Conservation (phyloP, 495 filamentous ascomycete species). For the Hypoxylon subgilvum region DNA sequence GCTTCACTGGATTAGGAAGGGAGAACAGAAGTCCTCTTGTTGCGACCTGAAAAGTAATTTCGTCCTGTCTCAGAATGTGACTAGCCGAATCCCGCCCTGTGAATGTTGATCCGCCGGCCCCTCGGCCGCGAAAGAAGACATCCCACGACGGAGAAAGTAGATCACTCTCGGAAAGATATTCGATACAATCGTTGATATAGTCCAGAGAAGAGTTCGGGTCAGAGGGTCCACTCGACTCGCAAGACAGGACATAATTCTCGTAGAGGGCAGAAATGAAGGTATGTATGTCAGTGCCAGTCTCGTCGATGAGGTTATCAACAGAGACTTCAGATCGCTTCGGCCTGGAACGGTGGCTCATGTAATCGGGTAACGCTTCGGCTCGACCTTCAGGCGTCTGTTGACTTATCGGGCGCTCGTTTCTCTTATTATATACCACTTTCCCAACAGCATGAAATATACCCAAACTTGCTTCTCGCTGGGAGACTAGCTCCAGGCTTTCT, state of each 20-base stretch:
- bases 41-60: constrained; percentile 88
- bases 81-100: constrained; percentile 60
- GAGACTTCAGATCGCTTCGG: constrained; percentile 71
- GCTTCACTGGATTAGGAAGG: constrained; percentile 82
- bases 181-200: constrained; percentile 73
- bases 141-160: constrained; percentile 69
- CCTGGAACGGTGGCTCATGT: constrained; percentile 66
- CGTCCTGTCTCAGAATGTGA: constrained; percentile 83
- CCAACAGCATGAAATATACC: constrained; percentile 97
- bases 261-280: constrained; percentile 93
- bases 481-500: constrained; percentile 73
- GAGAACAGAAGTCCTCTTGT: constrained; percentile 82
- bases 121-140: constrained; percentile 57
- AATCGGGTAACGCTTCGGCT: constrained; percentile 61
- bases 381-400: constrained; percentile 40
- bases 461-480: constrained; percentile 82
- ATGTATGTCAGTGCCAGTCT: constrained; percentile 84
- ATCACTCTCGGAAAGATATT: constrained; percentile 86
- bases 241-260: constrained; percentile 91
- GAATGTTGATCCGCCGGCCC: constrained; percentile 48
- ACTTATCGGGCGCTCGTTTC: constrained; percentile 53
- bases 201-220: constrained; percentile 64
- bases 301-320: constrained; percentile 78
- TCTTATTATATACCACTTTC: constrained; percentile 93
- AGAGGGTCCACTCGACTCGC: constrained; percentile 61